Percentiles rank a stretch among this genome's conserved stretches.
phyloP scores from a whole-genome alignment of 495 filamentous ascomycete species.

The Talaromyces wortmannii region DNA sequence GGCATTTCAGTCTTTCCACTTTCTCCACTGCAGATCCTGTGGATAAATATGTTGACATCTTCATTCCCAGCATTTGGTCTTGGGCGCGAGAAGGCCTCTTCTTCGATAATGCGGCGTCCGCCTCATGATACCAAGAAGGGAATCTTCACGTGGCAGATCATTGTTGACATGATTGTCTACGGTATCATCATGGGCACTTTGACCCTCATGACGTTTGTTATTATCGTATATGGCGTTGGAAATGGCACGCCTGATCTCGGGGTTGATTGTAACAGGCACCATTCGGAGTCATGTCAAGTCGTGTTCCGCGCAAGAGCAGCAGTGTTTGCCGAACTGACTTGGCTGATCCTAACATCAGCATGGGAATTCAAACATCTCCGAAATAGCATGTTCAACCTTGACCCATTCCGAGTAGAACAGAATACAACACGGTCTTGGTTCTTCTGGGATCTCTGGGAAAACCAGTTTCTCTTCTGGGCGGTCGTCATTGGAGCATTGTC shows the following conservation, averaged over 20 bases:
- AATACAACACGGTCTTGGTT: constrained; percentile 36
- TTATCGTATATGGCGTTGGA: constrained; percentile 59
- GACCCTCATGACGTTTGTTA: constrained; percentile 61
- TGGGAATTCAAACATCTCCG: constrained; percentile 73
- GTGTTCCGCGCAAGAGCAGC: constrained; percentile 75
- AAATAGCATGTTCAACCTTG: constrained; percentile 61
- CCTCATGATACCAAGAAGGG: constrained; percentile 60
- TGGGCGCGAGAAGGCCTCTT: constrained; percentile 59
- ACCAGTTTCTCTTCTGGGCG: constrained; percentile 69
- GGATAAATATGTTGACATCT: constrained; percentile 75
- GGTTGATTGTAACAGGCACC: constrained; percentile 55
- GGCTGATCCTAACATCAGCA: constrained; percentile 63
- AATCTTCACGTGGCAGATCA: constrained; percentile 65
- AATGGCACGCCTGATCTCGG: constrained; percentile 54
- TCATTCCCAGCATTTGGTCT: constrained; percentile 71
- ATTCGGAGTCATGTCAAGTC: constrained; percentile 44
- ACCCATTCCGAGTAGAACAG: constrained; percentile 35
- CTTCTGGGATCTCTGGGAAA: constrained; percentile 60
- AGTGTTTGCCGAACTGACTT: constrained; percentile 70
- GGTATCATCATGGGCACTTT: constrained; percentile 61
- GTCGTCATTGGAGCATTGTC: constrained; percentile 59
- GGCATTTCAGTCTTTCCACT: constrained; percentile 68
- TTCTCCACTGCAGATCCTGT: constrained; percentile 67
- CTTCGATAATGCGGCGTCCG: constrained; percentile 63
- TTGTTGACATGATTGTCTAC: constrained; percentile 69